A percentile compares a stretch with the other conserved stretches of the same genome.
Evolutionary conservation across 2,329 filamentous ascomycete species (phyloP).

Genomic region (Colletotrichum musicola): DNA sequence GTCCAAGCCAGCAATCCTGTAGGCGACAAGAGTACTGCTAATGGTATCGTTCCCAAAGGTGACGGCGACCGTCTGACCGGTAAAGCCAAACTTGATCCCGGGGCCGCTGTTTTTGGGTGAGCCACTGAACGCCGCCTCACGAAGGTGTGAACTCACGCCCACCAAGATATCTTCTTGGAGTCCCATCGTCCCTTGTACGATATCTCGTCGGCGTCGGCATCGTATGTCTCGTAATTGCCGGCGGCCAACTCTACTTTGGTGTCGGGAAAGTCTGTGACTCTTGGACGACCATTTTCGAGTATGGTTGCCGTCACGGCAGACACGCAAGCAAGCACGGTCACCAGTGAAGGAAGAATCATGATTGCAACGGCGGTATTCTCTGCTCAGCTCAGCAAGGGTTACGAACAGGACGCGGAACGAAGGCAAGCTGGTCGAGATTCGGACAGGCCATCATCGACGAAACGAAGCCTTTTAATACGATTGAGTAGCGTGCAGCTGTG

Average conservation of each 20-base stretch:
- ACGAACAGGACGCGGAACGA: neutral
- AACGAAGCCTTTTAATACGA: slow-evolving; percentile 8
- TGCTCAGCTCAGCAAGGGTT: slow-evolving; percentile 1
- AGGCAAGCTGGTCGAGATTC: neutral
- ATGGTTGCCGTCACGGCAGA: slow-evolving; percentile 47
- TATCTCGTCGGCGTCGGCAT: slow-evolving; percentile 64
- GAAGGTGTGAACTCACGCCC: slow-evolving; percentile 60
- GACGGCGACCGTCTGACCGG: slow-evolving; percentile 64
- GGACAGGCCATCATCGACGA: neutral
- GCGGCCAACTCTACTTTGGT: slow-evolving; percentile 51
- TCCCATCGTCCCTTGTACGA: slow-evolving; percentile 75
- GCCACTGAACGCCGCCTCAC: slow-evolving; percentile 9
- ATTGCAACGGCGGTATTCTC: neutral
- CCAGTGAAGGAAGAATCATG: slow-evolving; percentile 17
- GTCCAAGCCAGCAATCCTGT: slow-evolving; percentile 69
- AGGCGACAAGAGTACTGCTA: slow-evolving; percentile 65
- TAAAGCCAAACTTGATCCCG: slow-evolving; percentile 68
- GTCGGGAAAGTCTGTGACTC: slow-evolving; percentile 54
- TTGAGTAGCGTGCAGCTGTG: neutral
- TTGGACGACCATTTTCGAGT: slow-evolving; percentile 57
- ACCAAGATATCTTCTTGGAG: slow-evolving; percentile 70
- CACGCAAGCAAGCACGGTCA: slow-evolving; percentile 41
- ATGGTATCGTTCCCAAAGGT: slow-evolving; percentile 66
- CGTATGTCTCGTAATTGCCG: slow-evolving; percentile 58
- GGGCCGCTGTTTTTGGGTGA: slow-evolving; percentile 53